phyloP scores from a whole-genome alignment of 2,329 filamentous ascomycete genomes.

The Apiospora phragmitis region DNA sequence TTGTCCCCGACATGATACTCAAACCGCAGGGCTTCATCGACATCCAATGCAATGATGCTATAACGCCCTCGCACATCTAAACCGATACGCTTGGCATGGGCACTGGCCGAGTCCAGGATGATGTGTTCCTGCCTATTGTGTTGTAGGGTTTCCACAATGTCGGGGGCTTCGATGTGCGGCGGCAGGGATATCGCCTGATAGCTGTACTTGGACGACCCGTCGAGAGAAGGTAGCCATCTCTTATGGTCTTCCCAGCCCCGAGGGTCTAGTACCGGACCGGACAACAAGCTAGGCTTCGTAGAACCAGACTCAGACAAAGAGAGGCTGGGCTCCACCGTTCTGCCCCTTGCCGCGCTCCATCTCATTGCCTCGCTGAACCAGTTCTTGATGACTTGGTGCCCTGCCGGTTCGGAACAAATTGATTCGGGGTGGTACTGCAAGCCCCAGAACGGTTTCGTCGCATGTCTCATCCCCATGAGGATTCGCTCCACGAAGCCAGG shows the following conservation, averaged over 20 bases:
- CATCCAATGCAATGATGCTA: slow-evolving; percentile 72
- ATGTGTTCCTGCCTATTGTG: slow-evolving; percentile 46
- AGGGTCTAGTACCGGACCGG: slow-evolving; percentile 15
- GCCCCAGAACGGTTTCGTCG: slow-evolving; percentile 73
- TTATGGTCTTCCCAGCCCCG: not conserved
- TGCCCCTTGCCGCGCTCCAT: slow-evolving; percentile 48
- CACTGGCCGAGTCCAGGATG: slow-evolving; percentile 61
- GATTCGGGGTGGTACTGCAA: slow-evolving; percentile 92
- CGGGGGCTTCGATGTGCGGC: slow-evolving; percentile 47
- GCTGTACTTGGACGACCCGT: slow-evolving; percentile 36
- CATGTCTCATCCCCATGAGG: slow-evolving; percentile 77
- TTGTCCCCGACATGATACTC: slow-evolving; percentile 56
- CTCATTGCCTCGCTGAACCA: slow-evolving; percentile 70
- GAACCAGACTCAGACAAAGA: slow-evolving; percentile 24
- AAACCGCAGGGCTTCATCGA: slow-evolving; percentile 56
- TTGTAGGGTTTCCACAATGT: slow-evolving; percentile 54
- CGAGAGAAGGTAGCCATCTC: not conserved
- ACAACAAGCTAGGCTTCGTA: slow-evolving; percentile 35
- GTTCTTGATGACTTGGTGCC: slow-evolving; percentile 65
- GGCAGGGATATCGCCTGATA: slow-evolving; percentile 46
- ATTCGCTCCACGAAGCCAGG: slow-evolving; percentile 49
- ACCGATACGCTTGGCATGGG: slow-evolving; percentile 41
- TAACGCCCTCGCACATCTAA: slow-evolving; percentile 60
- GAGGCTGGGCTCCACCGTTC: slow-evolving; percentile 7
- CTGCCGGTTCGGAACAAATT: slow-evolving; percentile 72